Evolutionary conservation across 2,329 filamentous ascomycete species (phyloP).

Genomic region (Trichophyton schoenleinii): DNA sequence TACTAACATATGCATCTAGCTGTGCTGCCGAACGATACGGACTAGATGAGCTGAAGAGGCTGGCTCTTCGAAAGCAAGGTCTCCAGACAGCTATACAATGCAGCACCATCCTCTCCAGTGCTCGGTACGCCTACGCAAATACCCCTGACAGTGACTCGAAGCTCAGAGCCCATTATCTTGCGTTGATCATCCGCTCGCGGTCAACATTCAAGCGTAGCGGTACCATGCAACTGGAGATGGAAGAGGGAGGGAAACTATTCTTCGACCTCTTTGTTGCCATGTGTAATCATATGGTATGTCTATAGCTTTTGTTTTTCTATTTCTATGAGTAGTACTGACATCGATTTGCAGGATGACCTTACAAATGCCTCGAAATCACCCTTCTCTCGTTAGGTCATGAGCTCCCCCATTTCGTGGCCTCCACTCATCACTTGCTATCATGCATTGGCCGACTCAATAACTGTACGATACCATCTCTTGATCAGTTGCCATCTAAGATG

Average conservation of each 20-base stretch:
- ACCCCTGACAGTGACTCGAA: conserved; percentile 87
- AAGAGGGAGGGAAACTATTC: conserved; percentile 72
- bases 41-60: conserved; percentile 69
- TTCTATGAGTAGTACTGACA: conserved; percentile 3
- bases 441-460: neutral
- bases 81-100: conserved; percentile 74
- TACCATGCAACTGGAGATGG: conserved; percentile 94
- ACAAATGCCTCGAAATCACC: conserved; percentile 14
- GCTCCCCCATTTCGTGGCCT: neutral
- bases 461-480: neutral
- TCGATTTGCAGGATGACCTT: conserved; percentile 18
- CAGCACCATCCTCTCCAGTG: conserved; percentile 71
- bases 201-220: conserved; percentile 85
- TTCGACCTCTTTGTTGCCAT: conserved; percentile 90
- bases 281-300: conserved; percentile 72
- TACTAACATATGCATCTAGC: conserved; percentile 18
- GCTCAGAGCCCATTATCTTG: conserved; percentile 78
- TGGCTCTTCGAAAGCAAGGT: conserved; percentile 78
- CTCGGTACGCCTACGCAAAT: conserved; percentile 79
- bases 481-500: neutral
- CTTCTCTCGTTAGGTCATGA: conserved; percentile 12
- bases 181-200: conserved; percentile 78
- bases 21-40: conserved; percentile 77
- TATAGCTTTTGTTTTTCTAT: conserved; percentile 7
- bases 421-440: neutral